phyloP scores from a whole-genome alignment of 306 rosid genomes.

The Rosa rugosa region DNA sequence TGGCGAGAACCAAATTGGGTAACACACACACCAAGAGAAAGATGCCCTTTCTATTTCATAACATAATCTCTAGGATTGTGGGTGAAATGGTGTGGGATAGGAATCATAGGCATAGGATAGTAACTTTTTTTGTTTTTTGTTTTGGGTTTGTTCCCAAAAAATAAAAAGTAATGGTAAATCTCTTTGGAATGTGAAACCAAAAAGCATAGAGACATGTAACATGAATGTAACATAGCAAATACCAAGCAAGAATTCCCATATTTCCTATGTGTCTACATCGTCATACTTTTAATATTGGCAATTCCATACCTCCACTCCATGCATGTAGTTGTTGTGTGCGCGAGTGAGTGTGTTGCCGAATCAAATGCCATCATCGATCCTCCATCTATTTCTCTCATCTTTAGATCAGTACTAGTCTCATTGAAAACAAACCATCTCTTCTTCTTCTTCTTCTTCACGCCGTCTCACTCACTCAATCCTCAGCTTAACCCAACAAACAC shows the following conservation, averaged over 20 bases:
- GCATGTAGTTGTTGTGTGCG: slow-evolving; percentile 10
- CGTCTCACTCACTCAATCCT: slow-evolving; percentile 39
- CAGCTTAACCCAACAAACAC: slow-evolving; percentile 13
- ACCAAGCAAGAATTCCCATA: background rate
- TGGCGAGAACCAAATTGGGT: background rate
- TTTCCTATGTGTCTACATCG: background rate
- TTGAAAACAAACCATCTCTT: background rate
- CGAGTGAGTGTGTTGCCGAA: slow-evolving; percentile 10
- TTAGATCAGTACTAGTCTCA: background rate
- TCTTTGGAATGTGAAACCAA: background rate
- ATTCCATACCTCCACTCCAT: background rate
- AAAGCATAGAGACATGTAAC: background rate
- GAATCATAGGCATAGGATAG: background rate
- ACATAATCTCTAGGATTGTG: background rate
- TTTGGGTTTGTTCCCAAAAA: background rate
- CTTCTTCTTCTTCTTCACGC: slow-evolving; percentile 46
- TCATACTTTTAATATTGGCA: background rate
- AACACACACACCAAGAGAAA: slow-evolving; percentile 1
- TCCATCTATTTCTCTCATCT: background rate
- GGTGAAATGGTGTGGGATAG: slow-evolving; percentile 8
- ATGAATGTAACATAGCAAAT: background rate
- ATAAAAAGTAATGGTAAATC: no score
- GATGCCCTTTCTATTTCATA: background rate
- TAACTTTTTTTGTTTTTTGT: no score
- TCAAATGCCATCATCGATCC: slow-evolving; percentile 2